Evolutionary conservation across 202 grass and related monocot species (phyloP).

Genomic region (Musa balbisiana): DNA sequence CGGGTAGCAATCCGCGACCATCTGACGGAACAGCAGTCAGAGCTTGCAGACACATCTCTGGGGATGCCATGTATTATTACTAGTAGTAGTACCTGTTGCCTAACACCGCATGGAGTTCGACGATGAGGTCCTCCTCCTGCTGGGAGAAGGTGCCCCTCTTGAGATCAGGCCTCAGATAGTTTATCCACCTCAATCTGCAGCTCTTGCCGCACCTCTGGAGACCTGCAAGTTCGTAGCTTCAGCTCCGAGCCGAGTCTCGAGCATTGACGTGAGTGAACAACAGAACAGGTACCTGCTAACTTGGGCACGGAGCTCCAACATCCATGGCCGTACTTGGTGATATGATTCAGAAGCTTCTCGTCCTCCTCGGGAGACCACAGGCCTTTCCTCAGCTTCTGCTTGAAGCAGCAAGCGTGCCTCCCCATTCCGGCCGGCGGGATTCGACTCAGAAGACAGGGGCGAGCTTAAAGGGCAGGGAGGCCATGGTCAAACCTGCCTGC

Average conservation of each 20-base stretch:
- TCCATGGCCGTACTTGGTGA: constrained; percentile 91
- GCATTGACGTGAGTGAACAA: neutral
- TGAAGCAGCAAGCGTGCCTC: constrained; percentile 93
- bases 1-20: constrained; percentile 92
- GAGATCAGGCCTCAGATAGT: constrained; percentile 35
- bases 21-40: constrained; percentile 20
- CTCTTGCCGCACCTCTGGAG: constrained; percentile 32
- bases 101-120: constrained; percentile 73
- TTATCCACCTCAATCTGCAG: constrained; percentile 32
- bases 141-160: constrained; percentile 61
- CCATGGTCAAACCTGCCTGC: too few species aligned
- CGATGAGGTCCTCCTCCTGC: constrained; percentile 73
- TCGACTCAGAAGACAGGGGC: neutral
- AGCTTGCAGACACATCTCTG: neutral
- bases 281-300: constrained; percentile 43
- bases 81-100: constrained; percentile 53
- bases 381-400: constrained; percentile 88
- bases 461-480: neutral
- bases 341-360: constrained; percentile 94
- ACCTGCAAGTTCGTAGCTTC: neutral
- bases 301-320: constrained; percentile 98
- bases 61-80: too few species aligned
- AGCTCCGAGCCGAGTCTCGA: too few species aligned
- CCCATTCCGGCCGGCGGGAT: constrained; percentile 39
- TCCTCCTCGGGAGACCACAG: constrained; percentile 99